These are phyloP conservation scores for Naematelia aurantialba DNA, from an alignment of 768 basidiomycete species.

Conservation along the genomic window DNA sequence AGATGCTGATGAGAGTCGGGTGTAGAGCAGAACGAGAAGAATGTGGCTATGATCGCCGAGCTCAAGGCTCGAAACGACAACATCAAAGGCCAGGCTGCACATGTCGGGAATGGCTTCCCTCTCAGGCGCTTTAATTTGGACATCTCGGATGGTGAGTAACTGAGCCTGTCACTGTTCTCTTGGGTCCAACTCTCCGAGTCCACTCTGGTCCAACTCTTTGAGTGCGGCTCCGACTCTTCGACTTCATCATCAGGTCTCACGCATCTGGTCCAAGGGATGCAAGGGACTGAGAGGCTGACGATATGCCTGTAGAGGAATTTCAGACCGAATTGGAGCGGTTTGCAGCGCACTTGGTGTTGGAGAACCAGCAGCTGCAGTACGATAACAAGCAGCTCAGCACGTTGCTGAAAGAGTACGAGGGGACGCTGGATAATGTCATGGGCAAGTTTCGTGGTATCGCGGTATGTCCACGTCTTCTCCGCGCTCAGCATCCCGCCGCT, in stretches of 20 bases:
- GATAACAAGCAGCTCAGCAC: slow-evolving; percentile 91
- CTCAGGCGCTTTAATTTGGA: slow-evolving; percentile 82
- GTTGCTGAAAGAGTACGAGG: slow-evolving; percentile 89
- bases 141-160: slow-evolving; percentile 57
- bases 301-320: slow-evolving; percentile 65
- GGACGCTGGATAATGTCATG: slow-evolving; percentile 94
- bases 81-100: slow-evolving; percentile 74
- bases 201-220: no score
- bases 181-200: no score
- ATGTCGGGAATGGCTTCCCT: slow-evolving; percentile 69
- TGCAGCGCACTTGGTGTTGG: slow-evolving; percentile 84
- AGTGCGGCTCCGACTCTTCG: no score
- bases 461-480: slow-evolving; percentile 55
- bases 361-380: slow-evolving; percentile 85
- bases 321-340: slow-evolving; percentile 85
- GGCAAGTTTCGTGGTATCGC: slow-evolving; percentile 87
- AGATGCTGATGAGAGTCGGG: no score
- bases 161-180: neutral
- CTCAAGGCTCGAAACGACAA: slow-evolving; percentile 66
- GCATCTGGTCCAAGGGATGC: neutral
- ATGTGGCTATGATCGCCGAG: slow-evolving; percentile 67
- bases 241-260: neutral
- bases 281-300: neutral
- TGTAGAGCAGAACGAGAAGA: slow-evolving; percentile 60
- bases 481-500: neutral